Percentiles rank a stretch among this genome's conserved stretches.
These are phyloP conservation scores for Boletus pseudopeckii DNA, from an alignment of 768 basidiomycete genomes.

Conservation along the genomic window DNA sequence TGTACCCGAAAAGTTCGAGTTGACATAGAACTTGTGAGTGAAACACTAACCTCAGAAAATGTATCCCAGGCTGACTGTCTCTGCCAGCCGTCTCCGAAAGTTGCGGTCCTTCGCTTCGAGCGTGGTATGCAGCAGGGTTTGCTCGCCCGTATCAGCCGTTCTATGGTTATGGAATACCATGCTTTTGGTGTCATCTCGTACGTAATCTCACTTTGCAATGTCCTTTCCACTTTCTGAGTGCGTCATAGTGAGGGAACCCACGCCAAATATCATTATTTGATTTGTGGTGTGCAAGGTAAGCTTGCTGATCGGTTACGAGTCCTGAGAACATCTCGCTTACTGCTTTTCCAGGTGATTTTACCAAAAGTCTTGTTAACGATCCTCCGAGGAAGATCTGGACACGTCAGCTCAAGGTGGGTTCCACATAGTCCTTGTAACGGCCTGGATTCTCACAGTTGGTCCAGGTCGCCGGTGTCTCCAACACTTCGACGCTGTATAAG, in stretches of 20 bases:
- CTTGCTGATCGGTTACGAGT: background rate
- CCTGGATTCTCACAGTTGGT: constrained; percentile 2
- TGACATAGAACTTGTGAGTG: constrained; percentile 69
- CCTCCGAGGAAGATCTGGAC: constrained; percentile 75
- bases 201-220: constrained; percentile 19
- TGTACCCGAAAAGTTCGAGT: constrained; percentile 70
- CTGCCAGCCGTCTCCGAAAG: constrained; percentile 69
- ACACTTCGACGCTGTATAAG: constrained; percentile 75
- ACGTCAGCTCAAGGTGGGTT: constrained; percentile 66
- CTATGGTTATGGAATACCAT: constrained; percentile 76
- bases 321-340: background rate
- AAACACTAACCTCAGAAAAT: background rate
- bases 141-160: constrained; percentile 68
- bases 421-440: background rate
- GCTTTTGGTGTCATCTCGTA: constrained; percentile 79
- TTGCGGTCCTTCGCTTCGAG: constrained; percentile 73
- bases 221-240: constrained; percentile 9
- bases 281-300: constrained; percentile 70
- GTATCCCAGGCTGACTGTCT: constrained; percentile 1
- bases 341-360: constrained; percentile 61
- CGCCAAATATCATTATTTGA: constrained; percentile 76
- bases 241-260: constrained; percentile 59
- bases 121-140: constrained; percentile 85
- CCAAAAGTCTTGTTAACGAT: constrained; percentile 62
- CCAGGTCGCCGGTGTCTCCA: constrained; percentile 78